Evolutionary conservation across 306 rosid species (phyloP), one percentile per base, ranked within the genome.

Genomic region (Herpetospermum pedunculosum): DNA sequence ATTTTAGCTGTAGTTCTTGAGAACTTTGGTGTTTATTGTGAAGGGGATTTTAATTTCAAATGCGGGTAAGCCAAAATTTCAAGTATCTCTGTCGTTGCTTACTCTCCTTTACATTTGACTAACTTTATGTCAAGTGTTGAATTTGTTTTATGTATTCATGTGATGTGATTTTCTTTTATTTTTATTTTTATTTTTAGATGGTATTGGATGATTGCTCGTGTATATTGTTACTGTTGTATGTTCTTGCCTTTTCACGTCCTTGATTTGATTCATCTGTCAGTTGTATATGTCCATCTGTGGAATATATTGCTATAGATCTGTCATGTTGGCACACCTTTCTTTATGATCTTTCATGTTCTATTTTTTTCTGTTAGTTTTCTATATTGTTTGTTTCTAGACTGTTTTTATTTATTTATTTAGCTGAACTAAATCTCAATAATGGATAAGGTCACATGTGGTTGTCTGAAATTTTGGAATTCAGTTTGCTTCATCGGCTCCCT

Each of bases 21-120:
- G 88, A 92, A 97, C 74, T 88, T 91, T 75, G 90, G 85, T 55
- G 83, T 84, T 76, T 95, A 95, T 79, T 95, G 99, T 75, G 99
- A 95, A 59, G 99, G 99, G 72, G 97, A 95, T 80, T 95, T 95
- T 81, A 85, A 89, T 80, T 60, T 52, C 89, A 87, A 87, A 79
- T 95, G 97, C 70, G 99, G 99, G 99, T 95, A 89, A 89, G 94
- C 70, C 57, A 19, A 46, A 69, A 49, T 28, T 47, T 70, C 37
- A 18, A 46, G 43, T 70, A 29, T 34, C 55, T 70, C 23, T 44
- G 35, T 8, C 19, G n/a, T 28, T 46, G 58, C 46, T 74, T 77
- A 34, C 76, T 11, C 76, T 53, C 23, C 40, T 16, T 49, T 18
- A 44, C 23, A 38, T 10, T 65, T 2, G 46, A 65, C 50, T 65